phyloP scores from a whole-genome alignment of 1,284 basidiomycete genomes.

The Meira miltonrushii region DNA sequence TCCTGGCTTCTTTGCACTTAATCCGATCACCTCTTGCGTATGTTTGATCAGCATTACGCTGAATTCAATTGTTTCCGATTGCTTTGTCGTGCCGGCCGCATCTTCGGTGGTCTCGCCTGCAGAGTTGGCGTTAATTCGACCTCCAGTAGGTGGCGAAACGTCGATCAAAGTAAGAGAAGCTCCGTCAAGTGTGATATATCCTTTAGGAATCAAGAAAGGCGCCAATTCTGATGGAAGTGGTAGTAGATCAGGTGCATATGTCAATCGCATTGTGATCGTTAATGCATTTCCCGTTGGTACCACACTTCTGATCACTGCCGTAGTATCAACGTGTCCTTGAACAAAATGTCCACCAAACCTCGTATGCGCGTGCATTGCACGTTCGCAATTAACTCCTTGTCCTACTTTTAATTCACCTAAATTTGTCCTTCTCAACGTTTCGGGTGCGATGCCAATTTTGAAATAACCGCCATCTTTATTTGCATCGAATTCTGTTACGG shows the following conservation, averaged over 20 bases:
- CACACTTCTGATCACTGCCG: conserved; percentile 59
- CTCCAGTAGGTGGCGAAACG: conserved; percentile 56
- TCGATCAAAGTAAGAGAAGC: conserved; percentile 84
- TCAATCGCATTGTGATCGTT: conserved; percentile 67
- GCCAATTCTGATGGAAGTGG: conserved; percentile 68
- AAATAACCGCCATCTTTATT: conserved; percentile 58
- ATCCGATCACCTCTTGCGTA: conserved; percentile 48
- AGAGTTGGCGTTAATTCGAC: conserved; percentile 10
- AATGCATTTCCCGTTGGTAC: conserved; percentile 79
- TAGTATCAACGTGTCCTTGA: conserved; percentile 74
- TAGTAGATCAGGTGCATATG: conserved; percentile 23
- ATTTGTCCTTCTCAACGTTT: conserved; percentile 85
- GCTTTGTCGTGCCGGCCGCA: conserved; percentile 3
- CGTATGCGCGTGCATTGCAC: conserved; percentile 80
- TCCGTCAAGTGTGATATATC: conserved; percentile 91
- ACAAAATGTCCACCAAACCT: conserved; percentile 97
- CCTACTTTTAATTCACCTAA: conserved; percentile 71
- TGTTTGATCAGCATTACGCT: conserved; percentile 52
- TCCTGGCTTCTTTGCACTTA: conserved; percentile 44
- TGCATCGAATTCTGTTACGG: conserved; percentile 71
- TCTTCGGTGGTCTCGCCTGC: conserved; percentile 12
- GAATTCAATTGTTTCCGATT: conserved; percentile 46
- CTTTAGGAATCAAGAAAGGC: conserved; percentile 87
- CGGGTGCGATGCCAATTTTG: conserved; percentile 89
- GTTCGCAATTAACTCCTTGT: conserved; percentile 86